phyloP scores from a whole-genome alignment of 768 basidiomycete species.

The Flagelloscypha sp. region DNA sequence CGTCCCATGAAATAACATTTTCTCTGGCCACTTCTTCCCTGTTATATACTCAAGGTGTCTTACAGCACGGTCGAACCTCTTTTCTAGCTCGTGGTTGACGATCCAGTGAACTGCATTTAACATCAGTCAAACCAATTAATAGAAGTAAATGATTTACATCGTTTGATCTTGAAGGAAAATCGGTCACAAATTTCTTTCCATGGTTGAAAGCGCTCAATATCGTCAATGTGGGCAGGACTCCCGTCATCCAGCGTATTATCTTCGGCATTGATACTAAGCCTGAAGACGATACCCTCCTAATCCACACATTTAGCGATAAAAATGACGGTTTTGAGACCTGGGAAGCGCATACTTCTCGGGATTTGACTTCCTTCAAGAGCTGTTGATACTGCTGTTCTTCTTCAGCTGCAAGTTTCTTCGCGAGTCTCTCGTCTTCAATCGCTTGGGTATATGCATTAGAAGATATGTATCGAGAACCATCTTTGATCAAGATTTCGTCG shows the following conservation, averaged over 20 bases:
- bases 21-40: conserved; percentile 5
- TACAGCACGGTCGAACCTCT: conserved; percentile 8
- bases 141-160: conserved; percentile 2
- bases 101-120: conserved; percentile 10
- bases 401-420: conserved; percentile 2
- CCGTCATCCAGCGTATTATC: conserved; percentile 7
- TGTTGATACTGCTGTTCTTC: conserved; percentile 3
- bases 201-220: conserved; percentile 4
- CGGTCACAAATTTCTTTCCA: conserved; percentile 4
- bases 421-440: conserved; percentile 4
- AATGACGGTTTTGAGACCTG: too few relatives aligned
- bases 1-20: conserved; percentile 10
- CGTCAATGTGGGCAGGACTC: conserved; percentile 5
- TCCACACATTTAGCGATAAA: too few relatives aligned
- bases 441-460: too few relatives aligned
- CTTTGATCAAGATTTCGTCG: too few relatives aligned
- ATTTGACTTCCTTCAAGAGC: background rate
- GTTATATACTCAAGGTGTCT: conserved; percentile 1
- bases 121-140: background rate
- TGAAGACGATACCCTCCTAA: conserved; percentile 8
- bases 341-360: background rate
- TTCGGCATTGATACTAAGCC: conserved; percentile 3
- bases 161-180: conserved; percentile 2
- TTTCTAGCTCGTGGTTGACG: conserved; percentile 13
- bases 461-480: too few relatives aligned